These are phyloP conservation scores for Solanum sparsipilum DNA, from an alignment of 257 asterid genomes.

Conservation along the genomic window DNA sequence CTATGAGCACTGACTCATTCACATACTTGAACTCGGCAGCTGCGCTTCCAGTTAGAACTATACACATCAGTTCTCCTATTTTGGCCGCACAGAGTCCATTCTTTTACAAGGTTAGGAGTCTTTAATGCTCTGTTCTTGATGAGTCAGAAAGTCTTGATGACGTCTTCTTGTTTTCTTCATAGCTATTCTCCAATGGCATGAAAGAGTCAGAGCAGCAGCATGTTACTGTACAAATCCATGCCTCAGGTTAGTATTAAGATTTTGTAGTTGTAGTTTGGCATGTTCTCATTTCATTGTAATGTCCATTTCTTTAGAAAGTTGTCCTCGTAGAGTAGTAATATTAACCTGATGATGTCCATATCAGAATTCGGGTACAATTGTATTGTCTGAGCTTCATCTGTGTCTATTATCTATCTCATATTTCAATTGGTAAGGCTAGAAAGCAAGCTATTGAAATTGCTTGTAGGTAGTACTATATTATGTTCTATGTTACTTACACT, in stretches of 20 bases:
- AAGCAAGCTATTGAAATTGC: neutral
- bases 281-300: neutral
- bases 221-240: conserved; percentile 51
- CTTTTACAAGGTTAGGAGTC: conserved; percentile 52
- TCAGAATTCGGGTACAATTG: neutral
- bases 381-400: neutral
- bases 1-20: conserved; percentile 16
- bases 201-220: conserved; percentile 61
- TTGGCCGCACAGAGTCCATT: conserved; percentile 89
- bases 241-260: conserved; percentile 49
- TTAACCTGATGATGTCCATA: neutral
- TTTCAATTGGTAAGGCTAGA: neutral
- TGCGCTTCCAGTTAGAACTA: conserved; percentile 31
- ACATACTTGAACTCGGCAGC: conserved; percentile 31
- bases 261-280: neutral
- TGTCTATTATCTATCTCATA: neutral
- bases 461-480: neutral
- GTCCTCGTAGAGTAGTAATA: neutral
- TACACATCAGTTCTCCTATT: conserved; percentile 85
- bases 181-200: conserved; percentile 78
- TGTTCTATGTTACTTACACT: neutral
- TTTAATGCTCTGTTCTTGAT: neutral
- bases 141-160: neutral
- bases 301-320: neutral
- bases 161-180: neutral